A percentile compares a stretch with the other conserved stretches of the same genome.
These are phyloP conservation scores for Chaetothyriales sp. DNA, from an alignment of 2,329 filamentous ascomycete genomes.

Conservation along the genomic window DNA sequence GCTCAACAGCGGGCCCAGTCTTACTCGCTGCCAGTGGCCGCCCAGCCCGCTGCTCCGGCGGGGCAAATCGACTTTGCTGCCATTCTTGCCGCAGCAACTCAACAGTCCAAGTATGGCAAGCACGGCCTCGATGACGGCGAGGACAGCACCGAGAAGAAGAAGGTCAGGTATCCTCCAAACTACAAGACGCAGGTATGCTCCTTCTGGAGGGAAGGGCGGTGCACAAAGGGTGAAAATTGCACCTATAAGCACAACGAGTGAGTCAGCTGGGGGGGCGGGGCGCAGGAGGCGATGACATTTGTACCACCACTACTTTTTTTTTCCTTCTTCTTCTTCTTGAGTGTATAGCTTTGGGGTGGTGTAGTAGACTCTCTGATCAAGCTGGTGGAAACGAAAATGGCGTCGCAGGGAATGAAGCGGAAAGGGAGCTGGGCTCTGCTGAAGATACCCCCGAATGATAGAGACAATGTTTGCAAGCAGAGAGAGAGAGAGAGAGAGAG, in stretches of 20 bases:
- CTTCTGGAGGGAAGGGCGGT: conserved; percentile 40
- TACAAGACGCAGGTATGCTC: conserved; percentile 34
- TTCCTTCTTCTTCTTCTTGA: background rate
- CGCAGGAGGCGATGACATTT: background rate
- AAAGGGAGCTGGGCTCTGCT: conserved; percentile 16
- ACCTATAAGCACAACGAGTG: conserved; percentile 29
- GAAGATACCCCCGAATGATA: conserved; percentile 2
- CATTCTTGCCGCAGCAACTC: background rate
- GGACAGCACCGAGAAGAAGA: conserved; percentile 14
- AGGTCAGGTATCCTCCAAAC: conserved; percentile 22
- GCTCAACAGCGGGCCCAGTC: background rate
- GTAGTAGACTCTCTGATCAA: background rate
- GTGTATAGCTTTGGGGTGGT: background rate
- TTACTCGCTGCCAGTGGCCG: background rate
- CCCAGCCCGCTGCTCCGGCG: background rate
- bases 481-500: background rate
- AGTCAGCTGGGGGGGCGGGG: background rate
- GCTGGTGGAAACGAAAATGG: background rate
- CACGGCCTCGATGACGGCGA: conserved; percentile 14
- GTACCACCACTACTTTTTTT: background rate
- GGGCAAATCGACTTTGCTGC: background rate
- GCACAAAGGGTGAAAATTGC: conserved; percentile 38
- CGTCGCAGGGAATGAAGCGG: background rate
- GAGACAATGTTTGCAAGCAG: background rate
- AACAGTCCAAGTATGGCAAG: conserved; percentile 2